These are phyloP conservation scores for Pichia membranifaciens DNA, from an alignment of 805 yeast species.

Conservation along the genomic window DNA sequence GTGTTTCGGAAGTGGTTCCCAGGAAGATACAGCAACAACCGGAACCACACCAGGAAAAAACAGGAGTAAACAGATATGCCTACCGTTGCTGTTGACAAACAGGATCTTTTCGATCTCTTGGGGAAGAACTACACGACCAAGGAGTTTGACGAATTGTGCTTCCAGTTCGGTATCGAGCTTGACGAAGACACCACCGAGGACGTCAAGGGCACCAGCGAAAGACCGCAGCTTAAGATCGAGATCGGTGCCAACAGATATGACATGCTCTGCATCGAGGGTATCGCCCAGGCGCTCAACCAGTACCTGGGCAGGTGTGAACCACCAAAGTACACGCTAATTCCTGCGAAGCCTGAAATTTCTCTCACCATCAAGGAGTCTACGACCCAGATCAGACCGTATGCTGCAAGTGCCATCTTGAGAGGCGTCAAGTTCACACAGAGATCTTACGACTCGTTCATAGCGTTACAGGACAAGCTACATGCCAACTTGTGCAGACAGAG, in stretches of 20 bases:
- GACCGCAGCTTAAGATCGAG: slow-evolving; percentile 96
- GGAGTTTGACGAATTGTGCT: slow-evolving; percentile 95
- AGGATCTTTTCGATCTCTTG: slow-evolving; percentile 77
- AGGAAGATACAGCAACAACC: too few relatives aligned
- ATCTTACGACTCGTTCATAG: slow-evolving; percentile 88
- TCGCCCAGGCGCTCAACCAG: slow-evolving; percentile 89
- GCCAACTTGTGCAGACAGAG: slow-evolving; percentile 94
- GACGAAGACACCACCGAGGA: slow-evolving; percentile 94
- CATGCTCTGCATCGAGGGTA: slow-evolving; percentile 96
- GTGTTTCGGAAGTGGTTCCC: too few relatives aligned
- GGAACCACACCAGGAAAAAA: too few relatives aligned
- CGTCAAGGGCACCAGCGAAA: slow-evolving; percentile 64
- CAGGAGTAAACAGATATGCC: slow-evolving; percentile 55
- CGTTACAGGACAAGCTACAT: slow-evolving; percentile 94
- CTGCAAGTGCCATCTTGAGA: slow-evolving; percentile 91
- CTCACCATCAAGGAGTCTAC: slow-evolving; percentile 76
- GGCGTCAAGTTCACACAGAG: slow-evolving; percentile 76
- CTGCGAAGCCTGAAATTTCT: slow-evolving; percentile 53
- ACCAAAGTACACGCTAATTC: slow-evolving; percentile 62
- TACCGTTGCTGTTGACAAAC: slow-evolving; percentile 91
- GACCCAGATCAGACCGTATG: slow-evolving; percentile 76
- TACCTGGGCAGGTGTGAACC: slow-evolving; percentile 64
- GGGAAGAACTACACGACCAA: slow-evolving; percentile 68
- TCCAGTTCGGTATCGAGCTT: slow-evolving; percentile 94
- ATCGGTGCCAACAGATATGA: slow-evolving; percentile 98